Evolutionary conservation across 768 basidiomycete genomes (phyloP).

Genomic region (Tremella mesenterica): DNA sequence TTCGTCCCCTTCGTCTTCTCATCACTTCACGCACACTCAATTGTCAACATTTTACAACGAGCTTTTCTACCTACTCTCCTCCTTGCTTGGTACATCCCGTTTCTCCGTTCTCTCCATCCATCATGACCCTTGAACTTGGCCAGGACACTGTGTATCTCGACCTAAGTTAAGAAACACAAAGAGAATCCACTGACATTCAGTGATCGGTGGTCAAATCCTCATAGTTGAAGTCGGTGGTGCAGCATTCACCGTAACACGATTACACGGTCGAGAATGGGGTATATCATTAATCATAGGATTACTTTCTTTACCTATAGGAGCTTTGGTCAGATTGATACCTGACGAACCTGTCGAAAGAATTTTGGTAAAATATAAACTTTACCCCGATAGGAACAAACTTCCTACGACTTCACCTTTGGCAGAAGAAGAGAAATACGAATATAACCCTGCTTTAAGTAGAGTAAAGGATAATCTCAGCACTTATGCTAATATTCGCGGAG

Average conservation of each 20-base stretch:
- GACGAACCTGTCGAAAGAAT: slow-evolving; percentile 66
- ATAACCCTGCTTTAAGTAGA: slow-evolving; percentile 61
- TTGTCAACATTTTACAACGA: too few relatives aligned
- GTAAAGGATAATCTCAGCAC: slow-evolving; percentile 79
- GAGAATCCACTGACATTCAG: slow-evolving; percentile 46
- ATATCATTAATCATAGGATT: slow-evolving; percentile 80
- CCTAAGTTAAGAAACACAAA: neutral
- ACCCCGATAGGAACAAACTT: slow-evolving; percentile 57
- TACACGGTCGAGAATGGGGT: slow-evolving; percentile 82
- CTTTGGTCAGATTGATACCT: slow-evolving; percentile 68
- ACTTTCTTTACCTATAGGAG: slow-evolving; percentile 80
- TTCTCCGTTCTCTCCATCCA: too few relatives aligned
- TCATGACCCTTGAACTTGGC: too few relatives aligned
- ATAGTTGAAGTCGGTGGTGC: slow-evolving; percentile 86
- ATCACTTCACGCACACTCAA: too few relatives aligned
- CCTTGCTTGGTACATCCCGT: too few relatives aligned
- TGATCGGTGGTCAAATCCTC: slow-evolving; percentile 73
- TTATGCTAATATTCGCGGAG: slow-evolving; percentile 58
- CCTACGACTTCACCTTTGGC: slow-evolving; percentile 58
- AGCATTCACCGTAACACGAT: slow-evolving; percentile 76
- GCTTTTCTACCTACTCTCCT: too few relatives aligned
- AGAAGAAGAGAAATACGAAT: slow-evolving; percentile 32
- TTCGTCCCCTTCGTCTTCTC: slow-evolving; percentile 47
- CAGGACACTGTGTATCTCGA: too few relatives aligned
- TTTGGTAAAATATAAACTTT: slow-evolving; percentile 53